Evolutionary conservation across 768 basidiomycete species (phyloP), one percentile per base, ranked within the genome.

Genomic region (Symmetrospora coprosmae): DNA sequence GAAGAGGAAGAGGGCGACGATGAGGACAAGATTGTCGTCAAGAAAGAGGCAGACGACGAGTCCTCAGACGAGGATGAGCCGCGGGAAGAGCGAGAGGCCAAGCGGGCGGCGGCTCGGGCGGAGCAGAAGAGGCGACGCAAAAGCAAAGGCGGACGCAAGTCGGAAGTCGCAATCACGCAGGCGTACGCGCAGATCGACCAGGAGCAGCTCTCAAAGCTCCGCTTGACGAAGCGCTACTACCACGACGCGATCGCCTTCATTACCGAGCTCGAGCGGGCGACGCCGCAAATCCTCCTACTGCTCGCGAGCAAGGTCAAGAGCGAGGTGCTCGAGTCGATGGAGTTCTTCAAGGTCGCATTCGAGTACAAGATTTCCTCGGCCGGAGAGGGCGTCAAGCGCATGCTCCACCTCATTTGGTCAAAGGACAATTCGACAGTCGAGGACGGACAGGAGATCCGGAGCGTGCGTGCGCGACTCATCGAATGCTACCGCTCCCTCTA

Each of bases 401-500:
- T 97, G 92, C 71, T 99, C 14, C 94, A 97, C 71, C 77, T 99
- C 25, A 87, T 99, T 66, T 97, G 94, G 94, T 80, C 81, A 27
- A 97, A 97, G 71, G 92, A 99, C 69, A 88, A 88, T 68, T 84
- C 75, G 50, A 77, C 80, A 23, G 81, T 85, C n/a, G 62, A 56
- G 51, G 51, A 38, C 14, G 68, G 53, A 17, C 81, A 82, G 65
- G 87, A 91, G 70, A 72, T 89, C 45, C 91, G 90, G 71, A 89
- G 92, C 27, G 78, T 97, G 61, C 81, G 88, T 4, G 82, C 86
- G 46, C 79, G 84, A 33, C 76, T 97, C 35, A 77, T 99, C 64
- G 92, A 97, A 67, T 85, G 83, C 67, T 99, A 97, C 70, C 79
- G 81, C 34, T 80, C 68, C 60, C 72, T 99, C 51, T 99, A 92